These are phyloP conservation scores for Coriaria nepalensis DNA, from an alignment of 306 rosid genomes.

Conservation along the genomic window DNA sequence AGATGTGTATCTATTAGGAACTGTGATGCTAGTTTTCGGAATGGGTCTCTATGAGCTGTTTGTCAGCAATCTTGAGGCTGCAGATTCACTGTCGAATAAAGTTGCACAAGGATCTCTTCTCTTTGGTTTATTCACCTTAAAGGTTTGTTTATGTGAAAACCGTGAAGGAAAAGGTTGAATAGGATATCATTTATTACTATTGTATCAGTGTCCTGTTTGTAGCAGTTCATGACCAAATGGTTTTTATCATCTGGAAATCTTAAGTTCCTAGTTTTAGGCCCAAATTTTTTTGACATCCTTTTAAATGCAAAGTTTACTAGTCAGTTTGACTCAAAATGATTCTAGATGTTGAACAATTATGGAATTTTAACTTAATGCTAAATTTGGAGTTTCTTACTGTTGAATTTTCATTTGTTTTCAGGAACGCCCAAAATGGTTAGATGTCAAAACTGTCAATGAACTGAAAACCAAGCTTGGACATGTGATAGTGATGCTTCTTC, in stretches of 20 bases:
- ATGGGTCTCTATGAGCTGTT: constrained; percentile 96
- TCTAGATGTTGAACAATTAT: too few species aligned
- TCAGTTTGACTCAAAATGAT: too few species aligned
- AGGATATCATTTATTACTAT: too few species aligned
- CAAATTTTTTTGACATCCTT: too few species aligned
- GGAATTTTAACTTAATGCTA: too few species aligned
- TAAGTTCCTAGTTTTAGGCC: too few species aligned
- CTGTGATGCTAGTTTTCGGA: constrained; percentile 95
- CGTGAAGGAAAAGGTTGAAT: too few species aligned
- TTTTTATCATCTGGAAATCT: too few species aligned
- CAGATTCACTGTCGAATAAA: constrained; percentile 29
- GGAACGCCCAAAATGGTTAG: constrained; percentile 87
- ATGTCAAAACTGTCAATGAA: constrained; percentile 56
- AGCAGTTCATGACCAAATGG: too few species aligned
- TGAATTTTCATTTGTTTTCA: constrained; percentile 16
- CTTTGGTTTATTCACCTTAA: constrained; percentile 67
- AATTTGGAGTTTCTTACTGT: background rate
- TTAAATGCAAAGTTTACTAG: too few species aligned
- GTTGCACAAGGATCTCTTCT: constrained; percentile 45
- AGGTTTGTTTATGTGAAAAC: constrained; percentile 31
- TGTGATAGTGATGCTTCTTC: constrained; percentile 93
- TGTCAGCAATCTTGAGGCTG: constrained; percentile 58
- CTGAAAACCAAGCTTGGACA: constrained; percentile 90
- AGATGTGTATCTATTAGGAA: constrained; percentile 94
- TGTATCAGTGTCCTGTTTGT: too few species aligned